Evolutionary conservation across 345 rosid species (phyloP).

Genomic region (Gossypium bickii): DNA sequence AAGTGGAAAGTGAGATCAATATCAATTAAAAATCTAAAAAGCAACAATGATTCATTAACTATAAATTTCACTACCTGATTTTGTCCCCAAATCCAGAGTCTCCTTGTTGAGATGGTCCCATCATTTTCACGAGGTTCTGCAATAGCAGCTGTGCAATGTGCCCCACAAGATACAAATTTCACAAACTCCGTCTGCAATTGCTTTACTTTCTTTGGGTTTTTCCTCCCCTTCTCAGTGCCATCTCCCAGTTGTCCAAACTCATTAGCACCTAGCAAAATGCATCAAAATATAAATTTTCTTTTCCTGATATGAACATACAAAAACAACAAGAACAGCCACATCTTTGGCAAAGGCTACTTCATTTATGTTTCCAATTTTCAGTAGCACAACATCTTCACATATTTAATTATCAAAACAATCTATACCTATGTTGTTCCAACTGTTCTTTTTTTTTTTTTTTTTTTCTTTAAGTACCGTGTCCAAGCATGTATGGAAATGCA

Average conservation of each 20-base stretch:
- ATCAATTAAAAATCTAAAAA: not conserved
- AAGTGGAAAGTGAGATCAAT: conserved; percentile 7
- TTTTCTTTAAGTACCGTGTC: not conserved
- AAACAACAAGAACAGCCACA: not conserved
- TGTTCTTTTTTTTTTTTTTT: not conserved
- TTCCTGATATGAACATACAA: not conserved
- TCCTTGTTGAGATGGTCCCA: conserved; percentile 54
- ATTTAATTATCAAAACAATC: not conserved
- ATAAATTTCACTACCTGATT: conserved; percentile 55
- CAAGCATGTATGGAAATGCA: not conserved
- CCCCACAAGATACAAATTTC: conserved; percentile 89
- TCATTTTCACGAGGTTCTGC: conserved; percentile 76
- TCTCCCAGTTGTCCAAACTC: conserved; percentile 98
- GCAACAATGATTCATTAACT: not conserved
- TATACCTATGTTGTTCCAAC: not conserved
- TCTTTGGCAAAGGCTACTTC: not conserved
- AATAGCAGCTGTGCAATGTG: conserved; percentile 85
- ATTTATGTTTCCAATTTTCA: not conserved
- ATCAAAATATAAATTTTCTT: not conserved
- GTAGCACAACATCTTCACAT: not conserved
- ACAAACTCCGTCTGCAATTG: conserved; percentile 80
- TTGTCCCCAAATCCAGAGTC: conserved; percentile 99
- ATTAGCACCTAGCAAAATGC: conserved; percentile 10
- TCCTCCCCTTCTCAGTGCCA: conserved; percentile 83
- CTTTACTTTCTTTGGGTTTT: conserved; percentile 72